Evolutionary conservation across 192 early-diverging fungal species (phyloP), one percentile per base, ranked within the genome.

Genomic region (Coemansia sp.): DNA sequence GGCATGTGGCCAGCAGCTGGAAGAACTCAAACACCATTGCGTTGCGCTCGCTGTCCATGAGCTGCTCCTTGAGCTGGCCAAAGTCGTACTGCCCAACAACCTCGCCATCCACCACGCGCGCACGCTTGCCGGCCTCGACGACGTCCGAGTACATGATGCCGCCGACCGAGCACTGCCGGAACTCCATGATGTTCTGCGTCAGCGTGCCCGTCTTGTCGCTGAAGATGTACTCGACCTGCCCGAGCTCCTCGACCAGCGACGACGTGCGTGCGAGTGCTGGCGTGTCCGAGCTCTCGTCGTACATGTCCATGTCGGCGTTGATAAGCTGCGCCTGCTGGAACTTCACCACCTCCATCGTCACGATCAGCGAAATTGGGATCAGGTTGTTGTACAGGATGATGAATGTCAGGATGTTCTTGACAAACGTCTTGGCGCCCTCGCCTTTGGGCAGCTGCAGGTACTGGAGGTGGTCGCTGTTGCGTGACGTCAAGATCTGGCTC

Each of bases 311-410:
- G 68, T 99, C 95, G 10, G 85, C 83, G 81, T 95, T 92, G 75
- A 99, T 97, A 26, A 97, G 82, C 61, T 86, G 79, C 1, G 92
- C 91, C 71, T 94, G 88, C 75, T 88, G 87, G 74, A 90, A 97
- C 82, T 99, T 99, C 40, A 97, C 95, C 55, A 97, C 87, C 72
- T 99, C 97, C 95, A 99, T 95, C 18, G 94, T 97, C 23, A 99
- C 93, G 70, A 99, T 95, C 80, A 98, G 90, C 85, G 91, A 92
- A 70, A 99, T 92, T 15, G 97, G 97, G 77, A 99, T 99, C 79
- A 99, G 85, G 81, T 95, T 98, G 87, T 99, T 99, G 86, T 93
- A 99, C 46, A 99, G 80, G 84, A 99, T 97, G 74, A 97, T 88
- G 72, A 95, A 99, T 15, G 97, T 99, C 77, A 99, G 75, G 63